Evolutionary conservation across 1,284 basidiomycete species (phyloP).

Genomic region (Retiboletus flavoniger): DNA sequence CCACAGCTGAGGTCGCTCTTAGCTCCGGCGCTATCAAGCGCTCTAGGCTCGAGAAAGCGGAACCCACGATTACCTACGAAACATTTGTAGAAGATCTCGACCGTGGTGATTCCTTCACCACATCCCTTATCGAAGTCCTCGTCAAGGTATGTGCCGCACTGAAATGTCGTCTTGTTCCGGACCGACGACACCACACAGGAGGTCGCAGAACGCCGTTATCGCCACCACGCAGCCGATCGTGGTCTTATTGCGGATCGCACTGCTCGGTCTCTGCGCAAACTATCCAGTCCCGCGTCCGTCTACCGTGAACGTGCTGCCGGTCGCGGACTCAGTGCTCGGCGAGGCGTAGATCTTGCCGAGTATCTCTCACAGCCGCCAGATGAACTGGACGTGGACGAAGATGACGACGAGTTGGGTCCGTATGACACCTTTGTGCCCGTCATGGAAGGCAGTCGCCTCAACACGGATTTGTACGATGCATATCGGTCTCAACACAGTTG

Average conservation of each 20-base stretch:
- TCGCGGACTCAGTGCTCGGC: constrained; percentile 28
- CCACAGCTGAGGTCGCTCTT: constrained; percentile 4
- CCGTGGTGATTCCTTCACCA: constrained; percentile 70
- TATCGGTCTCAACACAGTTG: constrained; percentile 38
- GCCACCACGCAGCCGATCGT: constrained; percentile 51
- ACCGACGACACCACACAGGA: constrained; percentile 45
- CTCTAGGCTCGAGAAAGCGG: constrained; percentile 55
- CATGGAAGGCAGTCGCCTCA: constrained; percentile 53
- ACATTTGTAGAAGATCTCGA: constrained; percentile 69
- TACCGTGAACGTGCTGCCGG: constrained; percentile 45
- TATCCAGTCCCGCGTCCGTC: constrained; percentile 51
- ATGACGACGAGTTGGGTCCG: constrained; percentile 49
- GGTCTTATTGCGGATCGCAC: constrained; percentile 64
- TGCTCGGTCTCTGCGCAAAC: constrained; percentile 53
- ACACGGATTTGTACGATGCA: constrained; percentile 57
- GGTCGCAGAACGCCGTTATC: constrained; percentile 63
- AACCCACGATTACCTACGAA: constrained; percentile 63
- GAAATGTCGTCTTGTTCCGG: not conserved
- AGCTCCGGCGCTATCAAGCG: constrained; percentile 68
- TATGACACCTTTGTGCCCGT: constrained; percentile 32
- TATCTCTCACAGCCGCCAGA: constrained; percentile 50
- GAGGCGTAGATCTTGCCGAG: constrained; percentile 41
- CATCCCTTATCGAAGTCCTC: constrained; percentile 64
- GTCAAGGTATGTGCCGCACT: constrained; percentile 56
- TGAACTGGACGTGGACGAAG: constrained; percentile 57